Evolutionary conservation across 2,329 filamentous ascomycete genomes (phyloP), one percentile per base, ranked within the genome.

Genomic region (Akanthomyces lecanii): DNA sequence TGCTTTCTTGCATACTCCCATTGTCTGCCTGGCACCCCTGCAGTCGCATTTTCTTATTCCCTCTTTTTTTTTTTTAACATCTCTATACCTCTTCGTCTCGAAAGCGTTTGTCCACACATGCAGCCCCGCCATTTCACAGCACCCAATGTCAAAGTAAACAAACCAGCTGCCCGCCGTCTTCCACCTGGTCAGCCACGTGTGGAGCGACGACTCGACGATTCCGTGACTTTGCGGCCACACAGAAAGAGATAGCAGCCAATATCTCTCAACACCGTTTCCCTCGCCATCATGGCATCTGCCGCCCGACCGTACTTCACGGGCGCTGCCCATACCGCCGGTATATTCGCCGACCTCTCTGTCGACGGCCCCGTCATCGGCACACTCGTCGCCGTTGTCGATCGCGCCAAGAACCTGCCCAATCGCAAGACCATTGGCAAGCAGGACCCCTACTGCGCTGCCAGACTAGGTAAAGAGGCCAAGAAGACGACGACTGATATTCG

Each of bases 341-440:
- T 97, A 74, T 97, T 91, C 77, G 90, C 93, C 56, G 93, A 97
- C 77, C 92, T 96, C 88, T 91, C 88, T 23, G 85, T 96, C 63
- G 94, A 98, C 74, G 95, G 95, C 1, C 94, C 95, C 4, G 83
- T 91, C 65, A 97, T 99, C 71, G 95, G 95, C 68, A 98, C 93
- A 1, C 81, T 99, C 69, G 92, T 99, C 53, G 85, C 92, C 63
- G 89, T 99, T 70, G 86, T 98, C 71, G 95, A 99, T 78, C 86
- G 93, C 69, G 95, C 93, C 59, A 98, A 97, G 85, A 99, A 99
- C 75, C 79, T 99, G 69, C 95, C 95, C 57, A 99, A 99, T 78
- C 82, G 92, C 69, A 96, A 96, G 81, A 95, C 92, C 6, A 97
- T 99, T 81, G 95, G 95, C 62, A 99, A 99, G 78, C 95, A 99